Evolutionary conservation across 225 moss, liverwort and hornwort species (phyloP).

Genomic region (Rhytidiadelphus loreus): DNA sequence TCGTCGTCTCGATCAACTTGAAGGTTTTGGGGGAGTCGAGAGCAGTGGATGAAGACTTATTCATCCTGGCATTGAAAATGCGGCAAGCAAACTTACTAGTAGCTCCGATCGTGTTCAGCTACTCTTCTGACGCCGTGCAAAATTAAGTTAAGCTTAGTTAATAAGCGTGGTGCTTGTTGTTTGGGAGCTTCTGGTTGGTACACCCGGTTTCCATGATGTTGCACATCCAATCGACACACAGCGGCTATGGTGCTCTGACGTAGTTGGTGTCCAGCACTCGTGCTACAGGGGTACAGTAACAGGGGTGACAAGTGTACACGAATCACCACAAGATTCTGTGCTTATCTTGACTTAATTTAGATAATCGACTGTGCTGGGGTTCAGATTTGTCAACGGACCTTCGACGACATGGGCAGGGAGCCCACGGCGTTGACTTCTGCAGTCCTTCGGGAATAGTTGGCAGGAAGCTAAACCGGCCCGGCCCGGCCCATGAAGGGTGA

Average conservation of each 20-base stretch:
- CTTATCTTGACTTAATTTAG: neutral
- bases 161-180: neutral
- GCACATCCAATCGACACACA: neutral
- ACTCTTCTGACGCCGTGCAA: neutral
- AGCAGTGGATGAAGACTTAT: neutral
- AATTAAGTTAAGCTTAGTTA: too few species aligned
- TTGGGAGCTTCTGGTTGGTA: conserved; percentile 10
- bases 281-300: too few species aligned
- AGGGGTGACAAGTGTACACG: neutral
- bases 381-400: neutral
- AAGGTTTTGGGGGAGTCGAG: neutral
- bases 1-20: neutral
- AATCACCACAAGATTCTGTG: neutral
- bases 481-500: too few species aligned
- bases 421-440: neutral
- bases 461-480: too few species aligned
- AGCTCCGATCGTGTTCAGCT: neutral
- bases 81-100: too few species aligned
- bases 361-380: too few species aligned
- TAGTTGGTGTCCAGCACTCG: neutral
- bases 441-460: neutral
- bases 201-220: neutral
- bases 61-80: neutral
- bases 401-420: too few species aligned
- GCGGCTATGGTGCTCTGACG: neutral